These are phyloP conservation scores for Omphalotus guepiniiformis DNA, from an alignment of 768 basidiomycete species.

Conservation along the genomic window DNA sequence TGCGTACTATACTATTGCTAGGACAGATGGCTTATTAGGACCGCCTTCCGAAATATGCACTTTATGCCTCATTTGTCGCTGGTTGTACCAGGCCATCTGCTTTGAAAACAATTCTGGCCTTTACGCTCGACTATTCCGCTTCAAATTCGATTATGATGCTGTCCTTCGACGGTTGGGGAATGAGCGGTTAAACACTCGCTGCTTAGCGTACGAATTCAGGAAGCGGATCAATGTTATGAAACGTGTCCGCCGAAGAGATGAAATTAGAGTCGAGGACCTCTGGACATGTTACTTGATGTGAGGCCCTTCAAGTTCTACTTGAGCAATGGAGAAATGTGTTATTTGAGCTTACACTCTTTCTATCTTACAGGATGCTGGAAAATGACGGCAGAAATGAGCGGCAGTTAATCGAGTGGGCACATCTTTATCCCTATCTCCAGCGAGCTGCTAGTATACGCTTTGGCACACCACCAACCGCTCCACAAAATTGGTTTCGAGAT, in stretches of 20 bases:
- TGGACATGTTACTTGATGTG: conserved; percentile 54
- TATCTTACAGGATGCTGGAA: conserved; percentile 34
- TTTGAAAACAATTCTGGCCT: conserved; percentile 31
- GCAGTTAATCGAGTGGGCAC: conserved; percentile 41
- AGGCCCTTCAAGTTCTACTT: no score
- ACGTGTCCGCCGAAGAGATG: conserved; percentile 31
- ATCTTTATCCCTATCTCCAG: conserved; percentile 23
- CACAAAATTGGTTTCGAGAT: conserved; percentile 24
- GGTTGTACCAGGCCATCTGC: conserved; percentile 31
- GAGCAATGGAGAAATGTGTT: no score
- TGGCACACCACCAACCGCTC: conserved; percentile 5
- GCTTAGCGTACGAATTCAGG: conserved; percentile 39
- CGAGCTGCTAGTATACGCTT: conserved; percentile 12
- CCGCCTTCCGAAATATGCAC: conserved; percentile 37
- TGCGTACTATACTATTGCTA: conserved; percentile 33
- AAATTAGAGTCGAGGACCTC: conserved; percentile 33
- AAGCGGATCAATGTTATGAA: conserved; percentile 37
- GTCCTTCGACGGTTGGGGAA: conserved; percentile 33
- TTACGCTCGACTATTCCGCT: conserved; percentile 39
- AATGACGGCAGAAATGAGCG: conserved; percentile 43
- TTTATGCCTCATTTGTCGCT: conserved; percentile 35
- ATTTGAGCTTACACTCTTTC: background rate
- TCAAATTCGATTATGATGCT: conserved; percentile 41
- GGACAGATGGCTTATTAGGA: conserved; percentile 31
- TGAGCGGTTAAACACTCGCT: conserved; percentile 32